phyloP scores from a whole-genome alignment of 2,329 filamentous ascomycete species.

The Colletotrichum coccodes region DNA sequence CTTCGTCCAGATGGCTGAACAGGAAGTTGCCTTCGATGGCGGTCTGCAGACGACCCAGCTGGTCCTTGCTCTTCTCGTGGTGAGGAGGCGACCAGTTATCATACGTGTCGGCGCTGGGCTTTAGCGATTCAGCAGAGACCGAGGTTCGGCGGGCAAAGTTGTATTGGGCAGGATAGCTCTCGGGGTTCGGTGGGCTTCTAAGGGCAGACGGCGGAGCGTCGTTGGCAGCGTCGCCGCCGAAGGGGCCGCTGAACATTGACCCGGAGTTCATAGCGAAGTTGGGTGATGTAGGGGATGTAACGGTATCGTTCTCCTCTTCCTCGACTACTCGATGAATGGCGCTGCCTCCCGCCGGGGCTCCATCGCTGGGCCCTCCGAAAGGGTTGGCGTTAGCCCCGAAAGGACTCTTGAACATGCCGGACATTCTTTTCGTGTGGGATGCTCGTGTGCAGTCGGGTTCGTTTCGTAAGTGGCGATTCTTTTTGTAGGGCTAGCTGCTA shows the following conservation, averaged over 20 bases:
- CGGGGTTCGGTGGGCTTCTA: slow-evolving; percentile 63
- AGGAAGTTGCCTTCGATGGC: slow-evolving; percentile 93
- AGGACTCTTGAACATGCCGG: slow-evolving; percentile 81
- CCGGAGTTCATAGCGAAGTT: slow-evolving; percentile 60
- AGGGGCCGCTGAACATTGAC: slow-evolving; percentile 60
- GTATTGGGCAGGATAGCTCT: slow-evolving; percentile 90
- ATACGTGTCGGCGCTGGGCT: slow-evolving; percentile 83
- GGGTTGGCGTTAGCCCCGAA: slow-evolving; percentile 77
- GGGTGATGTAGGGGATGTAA: slow-evolving; percentile 78
- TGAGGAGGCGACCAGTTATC: slow-evolving; percentile 92
- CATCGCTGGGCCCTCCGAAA: slow-evolving; percentile 68
- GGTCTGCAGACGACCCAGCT: slow-evolving; percentile 79
- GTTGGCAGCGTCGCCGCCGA: slow-evolving; percentile 59
- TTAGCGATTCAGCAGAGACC: slow-evolving; percentile 95
- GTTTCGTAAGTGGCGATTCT: not conserved
- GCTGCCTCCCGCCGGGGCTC: slow-evolving; percentile 42
- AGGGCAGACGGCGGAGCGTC: slow-evolving; percentile 57
- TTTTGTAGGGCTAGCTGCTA: not conserved
- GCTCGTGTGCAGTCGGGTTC: not conserved
- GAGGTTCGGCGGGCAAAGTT: slow-evolving; percentile 94
- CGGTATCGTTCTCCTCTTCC: slow-evolving; percentile 83
- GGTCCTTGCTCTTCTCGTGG: slow-evolving; percentile 85
- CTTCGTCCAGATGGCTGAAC: slow-evolving; percentile 94
- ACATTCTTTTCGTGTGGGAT: slow-evolving; percentile 64
- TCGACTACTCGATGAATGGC: slow-evolving; percentile 72